Conservation (phyloP, 345 rosid genomes). For the Ceriops zippeliana region DNA sequence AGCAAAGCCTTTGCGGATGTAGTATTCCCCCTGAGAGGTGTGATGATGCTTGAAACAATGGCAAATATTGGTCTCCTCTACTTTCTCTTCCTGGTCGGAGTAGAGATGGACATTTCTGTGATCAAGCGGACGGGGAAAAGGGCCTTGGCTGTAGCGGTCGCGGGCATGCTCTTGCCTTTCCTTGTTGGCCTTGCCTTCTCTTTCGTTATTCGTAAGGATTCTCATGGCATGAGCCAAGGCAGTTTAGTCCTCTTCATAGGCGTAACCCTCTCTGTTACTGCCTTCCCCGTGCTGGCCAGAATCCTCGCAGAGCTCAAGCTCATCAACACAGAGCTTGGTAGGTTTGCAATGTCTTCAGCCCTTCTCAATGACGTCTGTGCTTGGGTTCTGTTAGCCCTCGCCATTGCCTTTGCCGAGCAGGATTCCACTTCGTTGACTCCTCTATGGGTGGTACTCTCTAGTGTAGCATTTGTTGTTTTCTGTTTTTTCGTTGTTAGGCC, state of each 20-base stretch:
- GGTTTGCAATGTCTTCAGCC: constrained; percentile 85
- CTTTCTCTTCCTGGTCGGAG: constrained; percentile 85
- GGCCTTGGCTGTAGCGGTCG: constrained; percentile 54
- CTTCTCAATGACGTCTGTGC: constrained; percentile 85
- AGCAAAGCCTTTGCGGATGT: constrained; percentile 31
- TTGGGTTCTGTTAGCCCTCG: constrained; percentile 78
- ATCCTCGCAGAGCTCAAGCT: constrained; percentile 90
- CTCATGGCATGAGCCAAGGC: constrained; percentile 27
- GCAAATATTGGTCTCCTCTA: constrained; percentile 87
- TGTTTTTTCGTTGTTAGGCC: constrained; percentile 70
- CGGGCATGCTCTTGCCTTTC: constrained; percentile 88
- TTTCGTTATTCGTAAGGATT: constrained; percentile 31
- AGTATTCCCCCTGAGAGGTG: constrained; percentile 74
- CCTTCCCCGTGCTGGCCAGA: constrained; percentile 89
- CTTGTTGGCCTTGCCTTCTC: constrained; percentile 52
- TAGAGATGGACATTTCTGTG: constrained; percentile 85
- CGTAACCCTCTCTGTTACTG: constrained; percentile 85
- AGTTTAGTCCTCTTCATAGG: constrained; percentile 76
- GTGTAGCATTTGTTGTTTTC: constrained; percentile 43
- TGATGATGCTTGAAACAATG: constrained; percentile 96
- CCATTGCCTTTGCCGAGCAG: constrained; percentile 74
- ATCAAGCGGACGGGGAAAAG: constrained; percentile 61
- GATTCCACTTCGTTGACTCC: constrained; percentile 49
- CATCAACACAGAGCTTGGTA: constrained; percentile 76
- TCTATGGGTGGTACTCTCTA: constrained; percentile 66